Percentiles rank a stretch among this genome's conserved stretches.
Evolutionary conservation across 129 eudicot genomes (phyloP).

Genomic region (Artemisia argyi): DNA sequence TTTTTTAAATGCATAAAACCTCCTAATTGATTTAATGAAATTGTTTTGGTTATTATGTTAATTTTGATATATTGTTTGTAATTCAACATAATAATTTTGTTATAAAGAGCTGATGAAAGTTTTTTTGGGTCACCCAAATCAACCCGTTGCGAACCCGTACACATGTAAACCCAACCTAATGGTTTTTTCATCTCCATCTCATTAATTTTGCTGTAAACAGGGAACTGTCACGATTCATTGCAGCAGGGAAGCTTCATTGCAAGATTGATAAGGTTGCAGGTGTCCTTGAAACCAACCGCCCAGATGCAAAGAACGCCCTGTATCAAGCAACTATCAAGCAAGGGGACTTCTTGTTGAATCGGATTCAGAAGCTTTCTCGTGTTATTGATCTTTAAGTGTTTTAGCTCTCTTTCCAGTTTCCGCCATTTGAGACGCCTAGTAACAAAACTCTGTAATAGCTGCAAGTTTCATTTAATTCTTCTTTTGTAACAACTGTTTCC

Average conservation of each 20-base stretch:
- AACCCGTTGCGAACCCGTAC: too few species aligned
- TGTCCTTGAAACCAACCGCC: conserved; percentile 89
- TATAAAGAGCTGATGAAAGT: too few species aligned
- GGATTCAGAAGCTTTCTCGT: conserved; percentile 95
- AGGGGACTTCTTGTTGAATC: conserved; percentile 87
- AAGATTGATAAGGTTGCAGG: conserved; percentile 98
- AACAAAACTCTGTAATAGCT: conserved; percentile 16
- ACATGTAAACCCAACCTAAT: not conserved
- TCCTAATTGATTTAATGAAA: too few species aligned
- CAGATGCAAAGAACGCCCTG: conserved; percentile 96
- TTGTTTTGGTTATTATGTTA: too few species aligned
- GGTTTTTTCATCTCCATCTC: not conserved
- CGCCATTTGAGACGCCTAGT: not conserved
- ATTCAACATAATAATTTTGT: too few species aligned
- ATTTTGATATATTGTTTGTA: too few species aligned
- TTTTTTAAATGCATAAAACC: too few species aligned
- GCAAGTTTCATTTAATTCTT: not conserved
- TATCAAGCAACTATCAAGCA: conserved; percentile 98
- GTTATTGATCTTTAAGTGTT: conserved; percentile 79
- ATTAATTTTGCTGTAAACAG: conserved; percentile 33
- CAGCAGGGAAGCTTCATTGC: conserved; percentile 98
- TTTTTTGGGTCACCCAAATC: too few species aligned
- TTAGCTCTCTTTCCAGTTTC: conserved; percentile 10
- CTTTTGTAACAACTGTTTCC: conserved; percentile 22
- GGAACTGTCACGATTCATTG: conserved; percentile 93